These are phyloP conservation scores for Mallotus repandus DNA, from an alignment of 441 rosid genomes.

Conservation along the genomic window DNA sequence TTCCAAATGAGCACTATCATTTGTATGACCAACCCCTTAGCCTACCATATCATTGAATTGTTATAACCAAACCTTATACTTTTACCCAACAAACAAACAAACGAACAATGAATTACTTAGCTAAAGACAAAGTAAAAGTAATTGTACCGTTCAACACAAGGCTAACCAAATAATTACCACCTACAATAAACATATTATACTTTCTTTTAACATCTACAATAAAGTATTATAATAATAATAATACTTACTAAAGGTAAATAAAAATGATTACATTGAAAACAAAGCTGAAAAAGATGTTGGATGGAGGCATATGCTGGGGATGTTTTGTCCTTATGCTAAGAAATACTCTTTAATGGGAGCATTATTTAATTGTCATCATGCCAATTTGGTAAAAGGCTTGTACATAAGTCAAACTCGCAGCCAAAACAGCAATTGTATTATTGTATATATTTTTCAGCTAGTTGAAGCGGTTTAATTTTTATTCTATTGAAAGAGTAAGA, in stretches of 20 bases:
- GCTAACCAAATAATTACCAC: background rate
- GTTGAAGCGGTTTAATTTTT: no score
- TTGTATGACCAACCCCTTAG: background rate
- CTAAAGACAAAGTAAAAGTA: background rate
- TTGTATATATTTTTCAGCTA: no score
- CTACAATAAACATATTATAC: no score
- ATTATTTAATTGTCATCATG: conserved; percentile 29
- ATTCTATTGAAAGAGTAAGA: no score
- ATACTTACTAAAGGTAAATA: background rate
- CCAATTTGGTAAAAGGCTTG: conserved; percentile 4
- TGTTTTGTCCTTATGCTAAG: conserved; percentile 24
- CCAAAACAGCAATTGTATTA: no score
- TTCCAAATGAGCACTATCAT: background rate
- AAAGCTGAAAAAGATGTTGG: conserved; percentile 28
- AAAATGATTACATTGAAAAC: background rate
- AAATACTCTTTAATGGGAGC: conserved; percentile 13
- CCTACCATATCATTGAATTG: background rate
- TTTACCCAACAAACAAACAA: background rate
- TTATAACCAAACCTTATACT: background rate
- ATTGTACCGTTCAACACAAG: background rate
- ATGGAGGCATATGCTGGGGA: conserved; percentile 20
- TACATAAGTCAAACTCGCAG: conserved; percentile 36
- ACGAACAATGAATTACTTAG: background rate
- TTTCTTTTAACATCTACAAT: no score
- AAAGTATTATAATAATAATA: no score